Evolutionary conservation across 257 asterid species (phyloP).

Genomic region (Solanum piurae): DNA sequence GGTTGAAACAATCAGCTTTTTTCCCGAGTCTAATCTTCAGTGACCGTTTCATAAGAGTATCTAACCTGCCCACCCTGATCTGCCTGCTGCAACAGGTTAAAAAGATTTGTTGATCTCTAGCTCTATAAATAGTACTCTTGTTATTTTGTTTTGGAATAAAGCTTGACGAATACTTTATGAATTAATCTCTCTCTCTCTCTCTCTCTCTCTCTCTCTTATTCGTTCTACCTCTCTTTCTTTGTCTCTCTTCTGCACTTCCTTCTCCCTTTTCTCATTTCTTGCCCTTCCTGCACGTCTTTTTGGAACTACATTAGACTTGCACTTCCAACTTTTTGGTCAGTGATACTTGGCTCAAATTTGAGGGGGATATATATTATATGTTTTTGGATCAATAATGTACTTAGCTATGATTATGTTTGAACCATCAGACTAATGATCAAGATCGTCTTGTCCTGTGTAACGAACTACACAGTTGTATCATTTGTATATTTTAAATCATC

Average conservation of each 20-base stretch:
- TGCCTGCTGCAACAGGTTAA: not conserved
- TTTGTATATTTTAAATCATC: not conserved
- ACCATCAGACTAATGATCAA: not conserved
- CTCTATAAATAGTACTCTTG: not conserved
- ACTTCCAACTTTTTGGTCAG: not conserved
- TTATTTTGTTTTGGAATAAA: not conserved
- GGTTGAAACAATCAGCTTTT: not conserved
- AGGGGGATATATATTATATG: not conserved
- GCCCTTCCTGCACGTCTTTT: not conserved
- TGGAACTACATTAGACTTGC: not conserved
- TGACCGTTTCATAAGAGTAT: not conserved
- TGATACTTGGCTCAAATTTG: not conserved
- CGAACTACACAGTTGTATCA: not conserved
- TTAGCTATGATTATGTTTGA: not conserved
- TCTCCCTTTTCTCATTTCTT: not conserved
- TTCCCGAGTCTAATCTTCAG: not conserved
- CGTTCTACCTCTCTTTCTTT: not conserved
- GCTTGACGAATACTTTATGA: not conserved
- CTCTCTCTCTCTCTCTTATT: not conserved
- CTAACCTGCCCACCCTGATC: not conserved
- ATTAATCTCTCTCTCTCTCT: not conserved
- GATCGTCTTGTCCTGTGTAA: not conserved
- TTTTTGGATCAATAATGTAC: not conserved
- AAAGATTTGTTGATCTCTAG: not conserved
- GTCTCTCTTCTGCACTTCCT: not conserved